Conservation (phyloP, 23 red algal genomes). For the Cyanidium caldarium region DNA sequence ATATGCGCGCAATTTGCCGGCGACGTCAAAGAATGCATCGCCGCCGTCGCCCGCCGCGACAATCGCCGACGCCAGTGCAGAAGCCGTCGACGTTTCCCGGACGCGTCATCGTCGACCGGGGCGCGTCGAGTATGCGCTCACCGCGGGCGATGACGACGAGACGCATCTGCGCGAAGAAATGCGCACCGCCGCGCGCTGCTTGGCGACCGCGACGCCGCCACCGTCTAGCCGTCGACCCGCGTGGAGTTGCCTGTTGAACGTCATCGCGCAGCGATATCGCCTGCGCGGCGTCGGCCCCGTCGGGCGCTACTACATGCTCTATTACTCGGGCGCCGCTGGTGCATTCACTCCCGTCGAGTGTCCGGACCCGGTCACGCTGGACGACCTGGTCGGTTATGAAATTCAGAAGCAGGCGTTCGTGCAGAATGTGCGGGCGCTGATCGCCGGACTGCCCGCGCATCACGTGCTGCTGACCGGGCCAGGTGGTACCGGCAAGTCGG, state of each 20-base stretch:
- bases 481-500: constrained; percentile 12
- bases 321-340: neutral
- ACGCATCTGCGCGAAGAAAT: too few species aligned
- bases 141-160: too few species aligned
- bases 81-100: too few species aligned
- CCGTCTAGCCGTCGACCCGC: neutral
- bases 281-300: neutral
- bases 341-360: constrained; percentile 1
- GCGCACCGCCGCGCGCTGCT: too few species aligned
- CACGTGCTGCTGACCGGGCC: constrained; percentile 8
- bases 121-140: neutral
- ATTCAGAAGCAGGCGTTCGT: constrained; percentile 6
- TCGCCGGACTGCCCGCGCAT: constrained; percentile 5
- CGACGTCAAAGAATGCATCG: neutral
- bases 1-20: neutral
- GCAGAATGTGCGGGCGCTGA: constrained; percentile 14
- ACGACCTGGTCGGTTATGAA: constrained; percentile 12
- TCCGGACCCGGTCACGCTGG: neutral
- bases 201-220: too few species aligned
- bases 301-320: constrained; percentile 3
- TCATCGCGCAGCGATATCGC: neutral
- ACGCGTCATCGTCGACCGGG: neutral
- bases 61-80: neutral
- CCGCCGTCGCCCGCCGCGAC: neutral
- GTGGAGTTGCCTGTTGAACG: neutral